Percentiles rank a stretch among this genome's conserved stretches.
Conservation (phyloP, 768 basidiomycete genomes). For the Aureoboletus auriporus region DNA sequence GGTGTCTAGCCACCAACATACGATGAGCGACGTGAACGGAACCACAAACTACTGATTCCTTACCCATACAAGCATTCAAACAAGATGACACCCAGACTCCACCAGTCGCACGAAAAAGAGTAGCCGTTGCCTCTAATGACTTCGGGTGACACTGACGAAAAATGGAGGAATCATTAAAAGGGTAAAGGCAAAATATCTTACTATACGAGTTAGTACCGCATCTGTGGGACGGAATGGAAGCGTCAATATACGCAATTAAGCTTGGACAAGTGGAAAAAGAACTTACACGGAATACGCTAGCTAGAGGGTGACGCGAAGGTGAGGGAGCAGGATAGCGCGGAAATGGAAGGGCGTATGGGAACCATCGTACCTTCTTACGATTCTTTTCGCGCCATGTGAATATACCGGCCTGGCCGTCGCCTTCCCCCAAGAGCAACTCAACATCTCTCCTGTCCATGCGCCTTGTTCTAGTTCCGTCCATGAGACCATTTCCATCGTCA, state of each 20-base stretch:
- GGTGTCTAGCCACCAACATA: slow-evolving; percentile 54
- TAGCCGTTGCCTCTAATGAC: slow-evolving; percentile 91
- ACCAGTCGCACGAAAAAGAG: slow-evolving; percentile 95
- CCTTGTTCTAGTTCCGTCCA: slow-evolving; percentile 69
- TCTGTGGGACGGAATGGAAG: slow-evolving; percentile 41
- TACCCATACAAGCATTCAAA: slow-evolving; percentile 93
- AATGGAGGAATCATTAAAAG: slow-evolving; percentile 25
- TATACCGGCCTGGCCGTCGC: slow-evolving; percentile 74
- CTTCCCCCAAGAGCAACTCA: slow-evolving; percentile 80
- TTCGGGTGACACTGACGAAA: slow-evolving; percentile 74
- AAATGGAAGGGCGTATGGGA: slow-evolving; percentile 29
- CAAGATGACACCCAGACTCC: slow-evolving; percentile 96
- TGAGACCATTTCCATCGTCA: slow-evolving; percentile 64
- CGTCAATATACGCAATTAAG: slow-evolving; percentile 12
- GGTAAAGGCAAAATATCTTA: slow-evolving; percentile 39
- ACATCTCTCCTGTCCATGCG: slow-evolving; percentile 80
- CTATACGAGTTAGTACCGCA: slow-evolving; percentile 87
- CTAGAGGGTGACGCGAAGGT: slow-evolving; percentile 37
- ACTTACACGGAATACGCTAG: slow-evolving; percentile 87
- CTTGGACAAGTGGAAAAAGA: slow-evolving; percentile 15
- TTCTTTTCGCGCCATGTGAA: slow-evolving; percentile 97
- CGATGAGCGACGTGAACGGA: slow-evolving; percentile 24
- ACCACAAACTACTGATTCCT: slow-evolving; percentile 31
- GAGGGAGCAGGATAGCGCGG: slow-evolving; percentile 21
- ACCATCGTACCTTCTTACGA: slow-evolving; percentile 67